phyloP scores from a whole-genome alignment of 345 rosid genomes.

The Acer negundo region DNA sequence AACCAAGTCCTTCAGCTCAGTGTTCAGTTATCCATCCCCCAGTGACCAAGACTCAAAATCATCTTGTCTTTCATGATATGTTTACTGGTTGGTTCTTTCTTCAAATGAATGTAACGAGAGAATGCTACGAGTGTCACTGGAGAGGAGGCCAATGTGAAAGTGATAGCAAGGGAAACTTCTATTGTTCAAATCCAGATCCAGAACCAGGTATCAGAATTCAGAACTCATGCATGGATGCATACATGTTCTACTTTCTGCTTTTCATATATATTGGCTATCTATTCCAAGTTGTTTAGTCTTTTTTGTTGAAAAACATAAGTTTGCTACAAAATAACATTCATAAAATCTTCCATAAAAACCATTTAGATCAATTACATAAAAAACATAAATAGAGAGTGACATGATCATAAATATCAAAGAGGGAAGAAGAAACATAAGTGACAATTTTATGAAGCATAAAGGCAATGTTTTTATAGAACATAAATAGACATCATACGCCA shows the following conservation, averaged over 20 bases:
- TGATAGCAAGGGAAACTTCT: background rate
- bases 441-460: no score
- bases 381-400: no score
- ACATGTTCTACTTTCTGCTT: background rate
- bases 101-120: background rate
- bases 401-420: no score
- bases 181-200: background rate
- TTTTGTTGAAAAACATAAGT: no score
- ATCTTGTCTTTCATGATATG: background rate
- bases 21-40: conserved; percentile 33
- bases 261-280: background rate
- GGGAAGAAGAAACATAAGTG: no score
- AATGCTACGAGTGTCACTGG: background rate
- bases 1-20: background rate
- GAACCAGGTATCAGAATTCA: background rate
- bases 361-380: no score
- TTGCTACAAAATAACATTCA: no score
- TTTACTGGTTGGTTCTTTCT: background rate
- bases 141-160: background rate
- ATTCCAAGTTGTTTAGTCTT: no score
- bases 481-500: no score
- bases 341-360: no score
- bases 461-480: no score
- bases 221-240: background rate
- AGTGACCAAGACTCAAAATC: background rate